phyloP scores from a whole-genome alignment of 2,329 filamentous ascomycete genomes.

The Hypoxylon sp. region DNA sequence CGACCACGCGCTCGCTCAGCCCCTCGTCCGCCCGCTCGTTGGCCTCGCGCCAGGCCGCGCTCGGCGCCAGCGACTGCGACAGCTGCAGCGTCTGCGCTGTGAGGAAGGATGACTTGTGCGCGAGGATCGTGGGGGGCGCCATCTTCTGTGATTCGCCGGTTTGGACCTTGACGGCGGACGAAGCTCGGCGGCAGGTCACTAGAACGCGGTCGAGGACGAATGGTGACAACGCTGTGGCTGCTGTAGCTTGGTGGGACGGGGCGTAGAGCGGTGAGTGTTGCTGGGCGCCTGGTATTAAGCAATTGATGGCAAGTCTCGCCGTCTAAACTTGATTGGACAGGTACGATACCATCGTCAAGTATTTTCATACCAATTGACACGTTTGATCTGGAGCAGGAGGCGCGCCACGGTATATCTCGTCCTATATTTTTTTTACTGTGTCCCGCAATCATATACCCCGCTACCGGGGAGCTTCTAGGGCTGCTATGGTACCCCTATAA shows the following conservation, averaged over 20 bases:
- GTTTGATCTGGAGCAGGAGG: background rate
- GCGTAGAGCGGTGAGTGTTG: too few species aligned
- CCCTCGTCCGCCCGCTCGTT: slow-evolving; percentile 52
- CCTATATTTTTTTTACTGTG: background rate
- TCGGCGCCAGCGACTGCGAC: slow-evolving; percentile 64
- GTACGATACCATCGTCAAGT: background rate
- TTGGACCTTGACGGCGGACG: slow-evolving; percentile 33
- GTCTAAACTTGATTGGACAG: background rate
- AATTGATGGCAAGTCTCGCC: background rate
- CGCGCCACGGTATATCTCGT: too few species aligned
- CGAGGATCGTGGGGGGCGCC: slow-evolving; percentile 62
- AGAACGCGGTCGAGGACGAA: too few species aligned
- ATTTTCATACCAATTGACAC: background rate
- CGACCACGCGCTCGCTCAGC: slow-evolving; percentile 59
- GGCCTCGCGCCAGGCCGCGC: slow-evolving; percentile 59
- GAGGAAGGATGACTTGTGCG: slow-evolving; percentile 71
- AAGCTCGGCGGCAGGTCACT: too few species aligned
- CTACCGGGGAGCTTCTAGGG: slow-evolving; percentile 21
- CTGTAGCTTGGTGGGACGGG: too few species aligned
- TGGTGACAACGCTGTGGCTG: too few species aligned
- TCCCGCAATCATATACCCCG: slow-evolving; percentile 4
- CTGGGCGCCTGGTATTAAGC: background rate
- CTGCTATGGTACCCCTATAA: too few species aligned
- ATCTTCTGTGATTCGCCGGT: too few species aligned
- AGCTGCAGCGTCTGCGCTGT: slow-evolving; percentile 68